These are phyloP conservation scores for Trichoderma lentiforme DNA, from an alignment of 2,329 filamentous ascomycete species.

Conservation along the genomic window DNA sequence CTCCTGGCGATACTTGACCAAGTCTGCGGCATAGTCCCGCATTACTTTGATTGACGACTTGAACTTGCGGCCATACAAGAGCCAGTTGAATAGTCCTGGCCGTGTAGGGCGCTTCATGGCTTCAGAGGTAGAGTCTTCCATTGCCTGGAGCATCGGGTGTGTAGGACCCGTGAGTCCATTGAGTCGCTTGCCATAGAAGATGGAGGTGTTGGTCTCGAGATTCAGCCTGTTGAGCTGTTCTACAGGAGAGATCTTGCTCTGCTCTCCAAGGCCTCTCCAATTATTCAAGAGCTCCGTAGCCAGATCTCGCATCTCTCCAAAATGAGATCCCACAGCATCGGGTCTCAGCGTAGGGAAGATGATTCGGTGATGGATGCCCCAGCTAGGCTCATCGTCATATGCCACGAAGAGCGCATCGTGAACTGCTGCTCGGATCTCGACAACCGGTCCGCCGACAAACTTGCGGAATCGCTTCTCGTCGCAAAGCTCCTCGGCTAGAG, in stretches of 20 bases:
- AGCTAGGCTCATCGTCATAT: slow-evolving; percentile 45
- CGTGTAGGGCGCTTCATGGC: slow-evolving; percentile 53
- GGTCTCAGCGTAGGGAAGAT: slow-evolving; percentile 45
- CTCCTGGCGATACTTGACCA: slow-evolving; percentile 54
- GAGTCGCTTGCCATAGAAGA: slow-evolving; percentile 50
- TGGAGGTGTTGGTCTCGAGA: slow-evolving; percentile 48
- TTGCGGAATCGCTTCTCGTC: slow-evolving; percentile 54
- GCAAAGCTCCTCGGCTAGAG: slow-evolving; percentile 49
- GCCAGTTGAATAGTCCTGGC: slow-evolving; percentile 49
- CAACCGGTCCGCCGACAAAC: slow-evolving; percentile 50
- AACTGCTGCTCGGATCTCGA: slow-evolving; percentile 49
- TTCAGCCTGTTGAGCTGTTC: slow-evolving; percentile 52
- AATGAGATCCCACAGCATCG: slow-evolving; percentile 33
- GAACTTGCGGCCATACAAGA: slow-evolving; percentile 52
- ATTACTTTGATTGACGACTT: slow-evolving; percentile 51
- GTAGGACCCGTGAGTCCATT: slow-evolving; percentile 44
- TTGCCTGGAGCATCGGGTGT: slow-evolving; percentile 49
- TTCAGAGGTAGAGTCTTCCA: slow-evolving; percentile 55
- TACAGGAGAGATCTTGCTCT: slow-evolving; percentile 43
- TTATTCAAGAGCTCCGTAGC: slow-evolving; percentile 47
- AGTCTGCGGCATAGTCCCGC: slow-evolving; percentile 52
- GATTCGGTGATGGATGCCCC: slow-evolving; percentile 52
- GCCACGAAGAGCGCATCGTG: slow-evolving; percentile 53
- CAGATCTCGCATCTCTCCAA: slow-evolving; percentile 48
- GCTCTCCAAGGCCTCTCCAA: slow-evolving; percentile 42